These are phyloP conservation scores for Floccularia luteovirens DNA, from an alignment of 768 basidiomycete species.

Conservation along the genomic window DNA sequence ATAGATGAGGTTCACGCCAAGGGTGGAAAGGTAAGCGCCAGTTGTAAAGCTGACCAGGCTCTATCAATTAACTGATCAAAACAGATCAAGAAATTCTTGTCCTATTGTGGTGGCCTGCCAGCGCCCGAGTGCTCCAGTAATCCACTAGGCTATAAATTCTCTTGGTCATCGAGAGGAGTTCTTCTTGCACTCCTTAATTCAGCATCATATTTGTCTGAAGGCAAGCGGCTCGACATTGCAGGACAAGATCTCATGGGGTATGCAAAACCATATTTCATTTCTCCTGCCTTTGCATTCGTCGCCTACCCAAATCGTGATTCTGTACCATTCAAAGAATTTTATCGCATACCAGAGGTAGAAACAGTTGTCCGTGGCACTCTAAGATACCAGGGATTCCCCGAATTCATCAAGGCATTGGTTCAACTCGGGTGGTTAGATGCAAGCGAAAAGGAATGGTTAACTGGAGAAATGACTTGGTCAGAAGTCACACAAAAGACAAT, in stretches of 20 bases:
- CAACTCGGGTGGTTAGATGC: conserved; percentile 83
- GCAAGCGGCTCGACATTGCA: conserved; percentile 55
- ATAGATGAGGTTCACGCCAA: conserved; percentile 90
- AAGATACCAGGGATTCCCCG: conserved; percentile 94
- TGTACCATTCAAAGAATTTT: conserved; percentile 82
- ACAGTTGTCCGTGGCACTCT: conserved; percentile 90
- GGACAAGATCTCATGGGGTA: conserved; percentile 85
- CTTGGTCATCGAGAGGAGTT: conserved; percentile 93
- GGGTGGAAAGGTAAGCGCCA: conserved; percentile 79
- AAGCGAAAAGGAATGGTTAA: conserved; percentile 69
- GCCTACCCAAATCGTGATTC: conserved; percentile 97
- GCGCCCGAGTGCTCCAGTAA: conserved; percentile 88
- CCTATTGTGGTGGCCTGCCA: conserved; percentile 94
- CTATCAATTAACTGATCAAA: conserved; percentile 3
- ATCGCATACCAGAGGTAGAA: conserved; percentile 90
- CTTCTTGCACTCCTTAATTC: conserved; percentile 91
- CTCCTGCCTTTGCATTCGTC: conserved; percentile 93
- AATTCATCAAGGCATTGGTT: conserved; percentile 85
- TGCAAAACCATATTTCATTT: conserved; percentile 92
- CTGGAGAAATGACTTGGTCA: conserved; percentile 71
- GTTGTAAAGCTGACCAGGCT: not conserved
- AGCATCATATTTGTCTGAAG: conserved; percentile 70
- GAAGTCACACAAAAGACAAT: conserved; percentile 73
- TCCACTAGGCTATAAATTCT: conserved; percentile 98
- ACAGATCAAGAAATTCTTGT: conserved; percentile 84